Conservation (phyloP, 2,329 filamentous ascomycete species). For the Xylariaceae sp. region DNA sequence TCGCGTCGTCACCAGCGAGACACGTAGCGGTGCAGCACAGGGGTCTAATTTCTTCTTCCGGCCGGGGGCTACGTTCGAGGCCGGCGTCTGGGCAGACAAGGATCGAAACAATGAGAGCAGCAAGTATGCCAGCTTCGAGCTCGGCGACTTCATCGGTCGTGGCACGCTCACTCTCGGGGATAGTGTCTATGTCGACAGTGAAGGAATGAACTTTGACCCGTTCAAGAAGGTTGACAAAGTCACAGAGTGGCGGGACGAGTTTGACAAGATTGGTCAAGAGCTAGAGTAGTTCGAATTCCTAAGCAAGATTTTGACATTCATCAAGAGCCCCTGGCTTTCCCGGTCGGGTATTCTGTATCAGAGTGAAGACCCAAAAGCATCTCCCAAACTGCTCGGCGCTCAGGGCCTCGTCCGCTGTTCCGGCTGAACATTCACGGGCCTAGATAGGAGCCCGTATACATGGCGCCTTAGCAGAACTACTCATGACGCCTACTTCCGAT, state of each 20-base stretch:
- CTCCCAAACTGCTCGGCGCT: too few species aligned
- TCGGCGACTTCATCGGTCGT: slow-evolving; percentile 18
- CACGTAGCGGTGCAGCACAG: slow-evolving; percentile 16
- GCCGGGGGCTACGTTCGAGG: slow-evolving; percentile 24
- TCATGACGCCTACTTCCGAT: too few species aligned
- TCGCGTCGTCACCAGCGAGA: slow-evolving; percentile 16
- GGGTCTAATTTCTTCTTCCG: slow-evolving; percentile 32
- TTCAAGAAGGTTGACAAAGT: slow-evolving; percentile 30
- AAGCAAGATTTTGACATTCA: too few species aligned
- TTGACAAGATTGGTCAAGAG: slow-evolving; percentile 29
- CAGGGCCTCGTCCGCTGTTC: too few species aligned
- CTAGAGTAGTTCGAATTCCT: too few species aligned
- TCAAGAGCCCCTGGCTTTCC: too few species aligned
- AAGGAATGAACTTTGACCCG: slow-evolving; percentile 32
- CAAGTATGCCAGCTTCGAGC: slow-evolving; percentile 13
- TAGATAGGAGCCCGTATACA: too few species aligned
- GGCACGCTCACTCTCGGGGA: slow-evolving; percentile 24
- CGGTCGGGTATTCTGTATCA: too few species aligned
- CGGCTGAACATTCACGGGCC: too few species aligned
- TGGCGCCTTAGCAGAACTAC: too few species aligned
- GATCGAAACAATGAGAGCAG: slow-evolving; percentile 15
- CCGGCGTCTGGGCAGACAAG: slow-evolving; percentile 30
- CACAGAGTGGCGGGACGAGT: slow-evolving; percentile 28
- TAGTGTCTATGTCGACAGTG: slow-evolving; percentile 31
- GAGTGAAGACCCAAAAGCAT: too few species aligned